Evolutionary conservation across 139 green algal species (phyloP).

Genomic region (Ostreobium quekettii): DNA sequence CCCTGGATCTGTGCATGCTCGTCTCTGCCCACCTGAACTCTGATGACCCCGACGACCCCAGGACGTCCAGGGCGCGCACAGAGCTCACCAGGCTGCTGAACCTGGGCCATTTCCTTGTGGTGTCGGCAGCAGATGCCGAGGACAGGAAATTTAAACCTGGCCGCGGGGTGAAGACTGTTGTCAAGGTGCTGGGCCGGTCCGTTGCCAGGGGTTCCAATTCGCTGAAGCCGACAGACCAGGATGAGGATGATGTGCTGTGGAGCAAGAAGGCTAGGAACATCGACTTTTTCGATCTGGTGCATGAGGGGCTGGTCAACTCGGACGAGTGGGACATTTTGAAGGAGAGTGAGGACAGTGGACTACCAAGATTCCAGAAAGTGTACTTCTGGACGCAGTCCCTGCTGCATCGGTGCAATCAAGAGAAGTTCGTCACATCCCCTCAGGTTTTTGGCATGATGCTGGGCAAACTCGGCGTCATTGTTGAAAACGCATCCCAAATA

Average conservation of each 20-base stretch:
- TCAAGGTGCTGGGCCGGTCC: too few species aligned
- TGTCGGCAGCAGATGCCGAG: constrained; percentile 15
- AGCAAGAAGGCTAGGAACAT: too few species aligned
- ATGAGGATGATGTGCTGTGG: too few species aligned
- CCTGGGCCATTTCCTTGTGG: constrained; percentile 24
- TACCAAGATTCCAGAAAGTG: constrained; percentile 24
- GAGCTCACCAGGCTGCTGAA: constrained; percentile 24
- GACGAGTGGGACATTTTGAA: constrained; percentile 28
- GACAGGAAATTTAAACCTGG: constrained; percentile 4
- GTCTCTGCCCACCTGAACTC: constrained; percentile 6
- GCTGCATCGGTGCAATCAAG: constrained; percentile 14
- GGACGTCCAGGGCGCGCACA: not conserved
- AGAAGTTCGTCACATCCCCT: constrained; percentile 7
- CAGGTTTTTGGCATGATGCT: constrained; percentile 20
- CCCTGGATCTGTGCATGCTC: constrained; percentile 18
- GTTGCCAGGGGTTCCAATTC: too few species aligned
- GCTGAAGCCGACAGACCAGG: too few species aligned
- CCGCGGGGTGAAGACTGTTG: too few species aligned
- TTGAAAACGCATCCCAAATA: constrained; percentile 21
- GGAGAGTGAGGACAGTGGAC: constrained; percentile 15
- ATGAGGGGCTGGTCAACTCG: constrained; percentile 24
- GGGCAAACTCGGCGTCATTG: constrained; percentile 19
- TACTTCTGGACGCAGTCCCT: constrained; percentile 24
- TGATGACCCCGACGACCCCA: constrained; percentile 2
- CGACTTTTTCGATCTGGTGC: constrained; percentile 10